Conservation (phyloP, 2,329 filamentous ascomycete species). For the Ophiobolus disseminans region DNA sequence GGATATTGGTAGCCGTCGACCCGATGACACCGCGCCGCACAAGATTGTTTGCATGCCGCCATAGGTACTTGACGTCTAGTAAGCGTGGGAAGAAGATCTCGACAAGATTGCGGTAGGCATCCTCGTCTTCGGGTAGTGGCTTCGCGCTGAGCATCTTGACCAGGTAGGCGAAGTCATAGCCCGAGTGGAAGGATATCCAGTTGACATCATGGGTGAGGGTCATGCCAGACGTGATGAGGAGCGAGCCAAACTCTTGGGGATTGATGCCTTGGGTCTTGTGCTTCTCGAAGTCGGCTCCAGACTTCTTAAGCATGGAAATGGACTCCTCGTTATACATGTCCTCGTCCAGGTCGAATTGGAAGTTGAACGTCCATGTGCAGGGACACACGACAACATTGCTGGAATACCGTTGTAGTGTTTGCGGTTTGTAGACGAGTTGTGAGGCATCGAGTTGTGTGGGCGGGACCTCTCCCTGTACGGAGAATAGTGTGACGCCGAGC, state of each 20-base stretch:
- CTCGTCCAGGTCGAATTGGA: slow-evolving; percentile 89
- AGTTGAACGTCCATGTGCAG: slow-evolving; percentile 99
- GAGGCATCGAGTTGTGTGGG: slow-evolving; percentile 67
- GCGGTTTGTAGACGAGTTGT: slow-evolving; percentile 51
- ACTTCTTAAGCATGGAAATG: slow-evolving; percentile 86
- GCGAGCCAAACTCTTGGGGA: slow-evolving; percentile 83
- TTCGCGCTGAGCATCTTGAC: slow-evolving; percentile 90
- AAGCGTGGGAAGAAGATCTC: slow-evolving; percentile 92
- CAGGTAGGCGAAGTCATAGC: slow-evolving; percentile 97
- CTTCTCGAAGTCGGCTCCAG: slow-evolving; percentile 88
- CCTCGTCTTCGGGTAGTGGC: slow-evolving; percentile 85
- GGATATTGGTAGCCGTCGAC: slow-evolving; percentile 68
- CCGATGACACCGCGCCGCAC: slow-evolving; percentile 58
- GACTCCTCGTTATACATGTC: slow-evolving; percentile 99
- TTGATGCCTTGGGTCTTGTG: slow-evolving; percentile 91
- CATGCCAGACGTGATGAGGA: slow-evolving; percentile 90
- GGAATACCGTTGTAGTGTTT: slow-evolving; percentile 58
- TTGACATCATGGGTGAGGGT: slow-evolving; percentile 86
- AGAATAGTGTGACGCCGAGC: slow-evolving; percentile 92
- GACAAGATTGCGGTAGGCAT: slow-evolving; percentile 86
- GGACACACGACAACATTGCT: slow-evolving; percentile 70
- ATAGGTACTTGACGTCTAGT: slow-evolving; percentile 96
- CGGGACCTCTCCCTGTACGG: slow-evolving; percentile 84
- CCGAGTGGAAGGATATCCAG: slow-evolving; percentile 98
- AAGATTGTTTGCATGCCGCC: slow-evolving; percentile 81